A percentile compares a stretch with the other conserved stretches of the same genome.
phyloP scores from a whole-genome alignment of 129 eudicot species.

The Cynara cardunculus region DNA sequence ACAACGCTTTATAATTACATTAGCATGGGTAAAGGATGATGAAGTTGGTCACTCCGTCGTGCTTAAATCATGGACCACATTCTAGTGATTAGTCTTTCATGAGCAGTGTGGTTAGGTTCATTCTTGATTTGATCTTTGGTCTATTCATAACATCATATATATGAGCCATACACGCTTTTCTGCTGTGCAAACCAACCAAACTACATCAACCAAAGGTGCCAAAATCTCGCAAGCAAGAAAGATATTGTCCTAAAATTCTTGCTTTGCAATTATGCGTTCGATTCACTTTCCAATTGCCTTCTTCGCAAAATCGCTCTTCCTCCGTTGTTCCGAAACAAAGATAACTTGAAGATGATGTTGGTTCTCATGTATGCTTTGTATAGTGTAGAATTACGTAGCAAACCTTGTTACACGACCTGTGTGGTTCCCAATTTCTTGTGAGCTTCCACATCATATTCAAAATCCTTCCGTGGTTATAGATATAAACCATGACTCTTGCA shows the following conservation, averaged over 20 bases:
- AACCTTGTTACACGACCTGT: constrained; percentile 8
- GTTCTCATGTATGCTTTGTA: not conserved
- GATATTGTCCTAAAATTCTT: not conserved
- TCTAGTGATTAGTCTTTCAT: not conserved
- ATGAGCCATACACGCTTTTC: not conserved
- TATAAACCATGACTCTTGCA: not conserved
- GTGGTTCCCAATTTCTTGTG: not conserved
- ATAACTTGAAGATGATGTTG: not conserved
- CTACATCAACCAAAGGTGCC: not conserved
- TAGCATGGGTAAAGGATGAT: not conserved
- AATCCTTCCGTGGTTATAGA: not conserved
- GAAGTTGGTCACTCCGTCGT: not conserved
- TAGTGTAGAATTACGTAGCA: not conserved
- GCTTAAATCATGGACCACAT: not conserved
- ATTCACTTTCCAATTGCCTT: not conserved
- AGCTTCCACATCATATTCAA: not conserved
- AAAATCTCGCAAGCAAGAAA: not conserved
- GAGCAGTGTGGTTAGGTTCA: not conserved
- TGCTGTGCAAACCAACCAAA: not conserved
- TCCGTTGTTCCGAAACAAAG: not conserved
- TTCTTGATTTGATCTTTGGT: not conserved
- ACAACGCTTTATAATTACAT: not conserved
- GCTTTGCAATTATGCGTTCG: not conserved
- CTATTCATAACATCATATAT: not conserved
- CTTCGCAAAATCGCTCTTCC: constrained; percentile 2